A percentile compares a stretch with the other conserved stretches of the same genome.
These are phyloP conservation scores for Neurospora tetraspora DNA, from an alignment of 495 filamentous ascomycete species.

Conservation along the genomic window DNA sequence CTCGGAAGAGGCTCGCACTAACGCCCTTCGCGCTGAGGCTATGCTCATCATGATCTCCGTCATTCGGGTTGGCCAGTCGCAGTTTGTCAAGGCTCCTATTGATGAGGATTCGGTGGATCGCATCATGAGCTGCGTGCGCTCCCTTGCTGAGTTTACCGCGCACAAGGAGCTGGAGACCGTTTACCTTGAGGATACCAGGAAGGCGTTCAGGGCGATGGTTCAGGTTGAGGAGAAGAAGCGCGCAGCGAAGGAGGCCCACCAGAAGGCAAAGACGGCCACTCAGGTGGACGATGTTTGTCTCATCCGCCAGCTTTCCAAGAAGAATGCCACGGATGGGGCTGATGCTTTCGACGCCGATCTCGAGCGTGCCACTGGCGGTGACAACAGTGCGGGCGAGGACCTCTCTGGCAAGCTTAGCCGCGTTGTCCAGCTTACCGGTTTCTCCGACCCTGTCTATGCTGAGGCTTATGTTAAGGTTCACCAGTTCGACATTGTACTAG, in stretches of 20 bases:
- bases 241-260: constrained; percentile 75
- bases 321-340: constrained; percentile 70
- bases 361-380: constrained; percentile 88
- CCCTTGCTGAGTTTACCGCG: constrained; percentile 80
- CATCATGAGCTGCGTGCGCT: constrained; percentile 93
- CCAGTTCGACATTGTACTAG: constrained; percentile 97
- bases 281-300: constrained; percentile 92
- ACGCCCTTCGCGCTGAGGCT: constrained; percentile 89
- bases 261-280: constrained; percentile 87
- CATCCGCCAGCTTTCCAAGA: constrained; percentile 89
- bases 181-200: constrained; percentile 91
- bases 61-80: constrained; percentile 91
- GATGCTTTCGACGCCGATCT: constrained; percentile 86
- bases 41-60: constrained; percentile 99
- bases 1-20: constrained; percentile 74
- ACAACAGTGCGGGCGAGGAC: constrained; percentile 65
- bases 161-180: constrained; percentile 84
- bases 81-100: constrained; percentile 94
- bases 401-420: constrained; percentile 87
- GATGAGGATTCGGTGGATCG: constrained; percentile 97
- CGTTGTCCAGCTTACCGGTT: constrained; percentile 95
- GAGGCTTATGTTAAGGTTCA: constrained; percentile 98
- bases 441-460: constrained; percentile 96
- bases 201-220: constrained; percentile 97
- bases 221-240: constrained; percentile 97